A percentile compares a stretch with the other conserved stretches of the same genome.
Evolutionary conservation across 2,329 filamentous ascomycete species (phyloP).

Genomic region (Alternaria longipes): DNA sequence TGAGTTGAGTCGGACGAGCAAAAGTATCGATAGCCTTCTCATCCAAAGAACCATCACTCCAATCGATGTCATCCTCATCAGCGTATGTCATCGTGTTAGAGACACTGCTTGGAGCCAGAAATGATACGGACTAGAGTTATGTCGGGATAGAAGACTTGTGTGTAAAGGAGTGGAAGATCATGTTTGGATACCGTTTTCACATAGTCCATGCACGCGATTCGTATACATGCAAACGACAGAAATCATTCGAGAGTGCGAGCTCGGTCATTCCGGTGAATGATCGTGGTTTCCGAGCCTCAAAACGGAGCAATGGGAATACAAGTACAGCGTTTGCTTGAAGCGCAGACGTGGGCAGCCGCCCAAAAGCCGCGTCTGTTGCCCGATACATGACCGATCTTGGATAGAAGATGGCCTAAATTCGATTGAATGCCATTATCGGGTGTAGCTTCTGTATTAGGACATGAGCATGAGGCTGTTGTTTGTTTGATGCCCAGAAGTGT

Average conservation of each 20-base stretch:
- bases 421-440: not conserved
- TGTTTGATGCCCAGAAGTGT: not conserved
- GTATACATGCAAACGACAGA: not conserved
- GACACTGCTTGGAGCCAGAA: not conserved
- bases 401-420: not conserved
- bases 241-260: not conserved
- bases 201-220: not conserved
- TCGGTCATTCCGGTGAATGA: not conserved
- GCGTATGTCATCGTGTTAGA: slow-evolving; percentile 19
- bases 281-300: not conserved
- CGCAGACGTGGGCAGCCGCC: slow-evolving; percentile 5
- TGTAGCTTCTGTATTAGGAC: not conserved
- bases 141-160: not conserved
- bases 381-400: not conserved
- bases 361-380: not conserved
- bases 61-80: slow-evolving; percentile 37
- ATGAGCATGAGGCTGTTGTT: not conserved
- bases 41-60: slow-evolving; percentile 33
- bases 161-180: not conserved
- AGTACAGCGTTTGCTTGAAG: slow-evolving; percentile 24
- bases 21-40: not conserved
- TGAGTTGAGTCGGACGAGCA: not conserved
- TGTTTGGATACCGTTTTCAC: not conserved
- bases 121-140: not conserved
- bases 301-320: slow-evolving; percentile 15